Conservation (phyloP, 345 rosid genomes). For the Populus tremula region DNA sequence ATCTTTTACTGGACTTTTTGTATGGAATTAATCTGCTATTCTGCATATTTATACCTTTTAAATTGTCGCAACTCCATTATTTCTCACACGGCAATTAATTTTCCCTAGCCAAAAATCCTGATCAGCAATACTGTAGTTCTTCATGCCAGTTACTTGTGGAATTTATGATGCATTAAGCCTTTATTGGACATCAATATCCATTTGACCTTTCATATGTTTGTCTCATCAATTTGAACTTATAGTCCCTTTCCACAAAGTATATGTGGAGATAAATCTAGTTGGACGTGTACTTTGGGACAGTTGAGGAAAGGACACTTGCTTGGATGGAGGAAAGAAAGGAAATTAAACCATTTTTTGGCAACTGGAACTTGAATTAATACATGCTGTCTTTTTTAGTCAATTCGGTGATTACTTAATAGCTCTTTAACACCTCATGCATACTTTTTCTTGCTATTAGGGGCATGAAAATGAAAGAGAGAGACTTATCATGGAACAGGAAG, state of each 20-base stretch:
- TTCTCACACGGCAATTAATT: background rate
- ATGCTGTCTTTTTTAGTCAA: background rate
- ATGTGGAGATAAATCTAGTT: too few relatives aligned
- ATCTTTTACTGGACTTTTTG: background rate
- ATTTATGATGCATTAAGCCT: background rate
- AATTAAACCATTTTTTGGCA: background rate
- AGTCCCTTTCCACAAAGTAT: background rate
- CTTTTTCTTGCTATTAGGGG: slow-evolving; percentile 40
- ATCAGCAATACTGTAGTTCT: too few relatives aligned
- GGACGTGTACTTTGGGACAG: background rate
- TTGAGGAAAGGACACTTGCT: background rate
- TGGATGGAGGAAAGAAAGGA: background rate
- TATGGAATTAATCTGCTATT: background rate
- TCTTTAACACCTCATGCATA: slow-evolving; percentile 15
- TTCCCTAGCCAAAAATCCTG: background rate
- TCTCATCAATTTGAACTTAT: background rate
- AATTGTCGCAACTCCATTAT: background rate
- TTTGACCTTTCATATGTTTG: background rate
- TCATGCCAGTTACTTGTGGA: background rate
- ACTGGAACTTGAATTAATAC: background rate
- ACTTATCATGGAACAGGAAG: slow-evolving; percentile 83
- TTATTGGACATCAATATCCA: too few relatives aligned
- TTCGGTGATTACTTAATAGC: background rate
- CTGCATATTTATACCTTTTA: background rate
- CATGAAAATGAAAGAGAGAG: slow-evolving; percentile 76